phyloP scores from a whole-genome alignment of 192 early-diverging fungal species.

The Entomortierella lignicola region DNA sequence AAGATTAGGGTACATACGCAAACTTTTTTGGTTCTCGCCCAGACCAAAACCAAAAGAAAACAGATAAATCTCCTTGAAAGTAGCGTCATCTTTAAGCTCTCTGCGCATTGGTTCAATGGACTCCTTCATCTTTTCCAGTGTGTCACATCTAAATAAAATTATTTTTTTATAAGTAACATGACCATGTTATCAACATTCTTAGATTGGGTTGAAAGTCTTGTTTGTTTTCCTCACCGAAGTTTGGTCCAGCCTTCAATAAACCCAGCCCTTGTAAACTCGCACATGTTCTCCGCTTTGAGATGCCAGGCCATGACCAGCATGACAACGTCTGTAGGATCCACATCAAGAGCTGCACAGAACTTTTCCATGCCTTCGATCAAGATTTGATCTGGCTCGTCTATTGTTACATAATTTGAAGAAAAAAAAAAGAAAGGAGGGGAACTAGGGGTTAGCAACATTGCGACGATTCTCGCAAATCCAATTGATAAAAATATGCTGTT shows the following conservation, averaged over 20 bases:
- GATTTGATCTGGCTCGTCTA: slow-evolving; percentile 73
- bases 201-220: no score
- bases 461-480: neutral
- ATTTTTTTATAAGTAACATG: no score
- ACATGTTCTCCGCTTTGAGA: slow-evolving; percentile 75
- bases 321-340: slow-evolving; percentile 80
- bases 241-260: slow-evolving; percentile 81
- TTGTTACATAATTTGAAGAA: neutral
- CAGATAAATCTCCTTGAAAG: slow-evolving; percentile 77
- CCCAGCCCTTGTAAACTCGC: slow-evolving; percentile 76
- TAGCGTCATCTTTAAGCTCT: slow-evolving; percentile 65
- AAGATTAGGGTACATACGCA: slow-evolving; percentile 60
- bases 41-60: slow-evolving; percentile 84
- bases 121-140: slow-evolving; percentile 71
- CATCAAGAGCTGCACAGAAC: slow-evolving; percentile 74
- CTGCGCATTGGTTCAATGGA: slow-evolving; percentile 60
- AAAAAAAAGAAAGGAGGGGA: neutral
- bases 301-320: slow-evolving; percentile 78
- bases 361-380: slow-evolving; percentile 77
- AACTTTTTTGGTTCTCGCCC: slow-evolving; percentile 77
- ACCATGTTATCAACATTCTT: no score
- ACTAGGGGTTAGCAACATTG: neutral
- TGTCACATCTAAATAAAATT: slow-evolving; percentile 66
- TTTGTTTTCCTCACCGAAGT: slow-evolving; percentile 65
- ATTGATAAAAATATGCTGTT: neutral